Evolutionary conservation across 176 grass and related monocot species (phyloP).

Genomic region (Puya raimondii): DNA sequence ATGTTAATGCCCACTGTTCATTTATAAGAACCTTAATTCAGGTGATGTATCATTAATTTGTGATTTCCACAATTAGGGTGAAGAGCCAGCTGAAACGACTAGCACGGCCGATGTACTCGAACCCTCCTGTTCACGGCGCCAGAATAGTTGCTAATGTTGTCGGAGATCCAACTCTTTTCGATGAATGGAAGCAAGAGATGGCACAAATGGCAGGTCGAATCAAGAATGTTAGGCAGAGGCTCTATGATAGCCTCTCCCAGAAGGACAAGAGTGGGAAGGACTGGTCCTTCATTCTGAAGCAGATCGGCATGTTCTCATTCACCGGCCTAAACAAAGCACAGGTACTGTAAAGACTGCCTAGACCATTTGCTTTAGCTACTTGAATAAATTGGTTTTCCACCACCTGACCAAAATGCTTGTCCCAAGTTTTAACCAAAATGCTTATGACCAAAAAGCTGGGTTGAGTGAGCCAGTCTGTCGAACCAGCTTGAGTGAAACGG

Average conservation of each 20-base stretch:
- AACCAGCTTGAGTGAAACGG: too few species aligned
- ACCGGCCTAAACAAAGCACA: conserved; percentile 82
- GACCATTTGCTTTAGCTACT: not conserved
- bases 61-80: conserved; percentile 37
- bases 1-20: too few species aligned
- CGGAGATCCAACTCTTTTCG: conserved; percentile 71
- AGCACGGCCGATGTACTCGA: conserved; percentile 91
- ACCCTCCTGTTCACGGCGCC: conserved; percentile 85
- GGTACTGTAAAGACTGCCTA: conserved; percentile 25
- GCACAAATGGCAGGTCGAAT: conserved; percentile 82
- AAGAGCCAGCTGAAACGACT: conserved; percentile 97
- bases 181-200: conserved; percentile 97
- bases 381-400: too few species aligned
- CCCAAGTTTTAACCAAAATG: not conserved
- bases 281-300: conserved; percentile 88
- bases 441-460: too few species aligned
- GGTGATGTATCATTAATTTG: not conserved
- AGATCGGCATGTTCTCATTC: conserved; percentile 99
- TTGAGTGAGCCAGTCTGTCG: too few species aligned
- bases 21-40: too few species aligned
- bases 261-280: conserved; percentile 86
- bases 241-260: conserved; percentile 53
- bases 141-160: conserved; percentile 89
- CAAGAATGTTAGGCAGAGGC: conserved; percentile 79
- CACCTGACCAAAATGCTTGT: not conserved